Evolutionary conservation across 1,139 yeast genomes (phyloP).

Genomic region (Yamadazyma jaroonii): DNA sequence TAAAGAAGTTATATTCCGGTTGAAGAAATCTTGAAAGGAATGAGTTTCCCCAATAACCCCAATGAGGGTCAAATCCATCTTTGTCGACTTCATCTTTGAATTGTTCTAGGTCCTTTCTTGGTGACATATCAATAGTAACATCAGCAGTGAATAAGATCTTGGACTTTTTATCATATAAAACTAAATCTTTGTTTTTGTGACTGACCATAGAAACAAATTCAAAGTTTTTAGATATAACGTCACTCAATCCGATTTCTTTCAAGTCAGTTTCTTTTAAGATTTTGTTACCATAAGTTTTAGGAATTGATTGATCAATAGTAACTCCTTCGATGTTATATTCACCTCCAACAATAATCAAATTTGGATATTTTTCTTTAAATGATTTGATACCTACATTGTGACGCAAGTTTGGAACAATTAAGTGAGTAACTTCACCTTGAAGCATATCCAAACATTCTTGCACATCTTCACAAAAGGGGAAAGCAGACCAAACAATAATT

Average conservation of each 20-base stretch:
- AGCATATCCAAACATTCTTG: conserved; percentile 30
- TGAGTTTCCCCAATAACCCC: conserved; percentile 15
- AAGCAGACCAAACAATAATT: conserved; percentile 55
- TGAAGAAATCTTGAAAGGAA: conserved; percentile 33
- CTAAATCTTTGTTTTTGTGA: conserved; percentile 54
- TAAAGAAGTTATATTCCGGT: conserved; percentile 34
- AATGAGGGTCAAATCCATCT: conserved; percentile 30
- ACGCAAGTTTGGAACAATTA: conserved; percentile 50
- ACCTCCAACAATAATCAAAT: conserved; percentile 48
- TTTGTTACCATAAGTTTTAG: conserved; percentile 23
- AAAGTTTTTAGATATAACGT: conserved; percentile 34
- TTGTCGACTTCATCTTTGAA: conserved; percentile 43
- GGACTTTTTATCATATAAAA: conserved; percentile 42
- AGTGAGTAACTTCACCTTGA: conserved; percentile 35
- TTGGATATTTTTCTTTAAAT: conserved; percentile 48
- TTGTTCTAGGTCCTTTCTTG: conserved; percentile 23
- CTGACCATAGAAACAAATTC: conserved; percentile 53
- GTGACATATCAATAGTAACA: conserved; percentile 46
- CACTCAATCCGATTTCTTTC: conserved; percentile 24
- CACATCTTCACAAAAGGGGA: conserved; percentile 52
- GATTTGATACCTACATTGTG: conserved; percentile 51
- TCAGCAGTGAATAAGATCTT: conserved; percentile 55
- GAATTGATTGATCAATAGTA: conserved; percentile 32
- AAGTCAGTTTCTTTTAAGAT: conserved; percentile 21
- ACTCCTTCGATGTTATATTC: conserved; percentile 25